Percentiles rank a stretch among this genome's conserved stretches.
phyloP scores from a whole-genome alignment of 2,329 filamentous ascomycete genomes.

The Fusarium dlaminii region DNA sequence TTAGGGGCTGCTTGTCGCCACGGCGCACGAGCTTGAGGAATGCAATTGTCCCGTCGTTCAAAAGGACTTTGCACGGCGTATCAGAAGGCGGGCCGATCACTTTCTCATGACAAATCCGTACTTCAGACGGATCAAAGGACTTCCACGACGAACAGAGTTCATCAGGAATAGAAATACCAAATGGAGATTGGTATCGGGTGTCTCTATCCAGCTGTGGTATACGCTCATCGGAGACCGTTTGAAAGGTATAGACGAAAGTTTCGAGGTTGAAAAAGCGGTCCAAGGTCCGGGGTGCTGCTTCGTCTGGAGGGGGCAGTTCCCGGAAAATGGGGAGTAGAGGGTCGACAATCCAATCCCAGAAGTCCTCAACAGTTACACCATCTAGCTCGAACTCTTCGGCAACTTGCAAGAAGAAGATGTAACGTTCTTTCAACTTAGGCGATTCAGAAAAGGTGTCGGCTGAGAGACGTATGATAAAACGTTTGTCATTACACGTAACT shows the following conservation, averaged over 20 bases:
- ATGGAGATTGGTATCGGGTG: accelerated
- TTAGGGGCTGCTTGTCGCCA: not conserved
- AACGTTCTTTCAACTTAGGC: not conserved
- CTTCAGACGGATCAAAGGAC: not conserved
- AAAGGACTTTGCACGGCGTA: not conserved
- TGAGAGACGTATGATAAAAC: accelerated
- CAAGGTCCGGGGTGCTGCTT: accelerated
- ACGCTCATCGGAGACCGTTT: accelerated
- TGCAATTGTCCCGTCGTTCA: not conserved
- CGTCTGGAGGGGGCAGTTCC: not conserved
- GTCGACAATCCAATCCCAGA: not conserved
- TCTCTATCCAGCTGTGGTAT: not conserved
- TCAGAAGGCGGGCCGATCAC: not conserved
- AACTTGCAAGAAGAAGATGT: not conserved
- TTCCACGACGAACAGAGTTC: not conserved
- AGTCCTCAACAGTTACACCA: not conserved
- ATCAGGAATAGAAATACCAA: not conserved
- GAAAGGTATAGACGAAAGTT: accelerated
- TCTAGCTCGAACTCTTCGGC: not conserved
- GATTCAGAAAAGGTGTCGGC: not conserved
- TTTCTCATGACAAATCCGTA: accelerated
- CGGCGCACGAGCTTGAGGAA: not conserved
- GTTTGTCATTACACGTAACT: not conserved
- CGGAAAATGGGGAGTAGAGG: not conserved
- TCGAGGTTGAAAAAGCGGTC: not conserved